These are phyloP conservation scores for Talaromyces sp. DNA, from an alignment of 2,329 filamentous ascomycete species.

Conservation along the genomic window DNA sequence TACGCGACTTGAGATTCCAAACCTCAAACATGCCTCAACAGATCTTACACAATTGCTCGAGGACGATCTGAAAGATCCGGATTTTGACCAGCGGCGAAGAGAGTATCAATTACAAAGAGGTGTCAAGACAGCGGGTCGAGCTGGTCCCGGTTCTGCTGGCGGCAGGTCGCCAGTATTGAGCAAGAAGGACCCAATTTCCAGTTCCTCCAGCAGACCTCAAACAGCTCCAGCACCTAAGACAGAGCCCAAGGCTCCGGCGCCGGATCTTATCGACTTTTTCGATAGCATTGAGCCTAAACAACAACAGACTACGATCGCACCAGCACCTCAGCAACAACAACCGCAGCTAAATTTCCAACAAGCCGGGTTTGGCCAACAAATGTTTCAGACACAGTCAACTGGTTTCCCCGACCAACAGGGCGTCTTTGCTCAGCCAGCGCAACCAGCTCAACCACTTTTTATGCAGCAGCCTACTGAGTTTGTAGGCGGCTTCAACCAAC, in stretches of 20 bases:
- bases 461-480: slow-evolving; percentile 31
- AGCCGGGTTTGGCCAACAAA: slow-evolving; percentile 32
- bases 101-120: slow-evolving; percentile 90
- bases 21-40: slow-evolving; percentile 93
- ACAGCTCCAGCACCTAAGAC: slow-evolving; percentile 27
- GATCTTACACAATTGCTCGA: slow-evolving; percentile 85
- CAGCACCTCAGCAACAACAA: slow-evolving; percentile 37
- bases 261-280: slow-evolving; percentile 90
- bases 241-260: slow-evolving; percentile 41
- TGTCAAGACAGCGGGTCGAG: slow-evolving; percentile 55
- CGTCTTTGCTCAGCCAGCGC: slow-evolving; percentile 37
- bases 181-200: slow-evolving; percentile 21
- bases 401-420: slow-evolving; percentile 36
- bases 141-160: slow-evolving; percentile 34
- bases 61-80: slow-evolving; percentile 89
- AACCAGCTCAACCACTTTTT: slow-evolving; percentile 39
- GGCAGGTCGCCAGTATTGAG: slow-evolving; percentile 14
- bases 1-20: slow-evolving; percentile 89
- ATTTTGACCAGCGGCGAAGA: slow-evolving; percentile 88
- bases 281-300: slow-evolving; percentile 85
- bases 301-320: slow-evolving; percentile 40
- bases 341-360: slow-evolving; percentile 24
- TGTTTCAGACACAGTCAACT: slow-evolving; percentile 33
- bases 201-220: slow-evolving; percentile 15
- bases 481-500: slow-evolving; percentile 22